These are phyloP conservation scores for Trichoderma simmonsii DNA, from an alignment of 2,329 filamentous ascomycete species.

Conservation along the genomic window DNA sequence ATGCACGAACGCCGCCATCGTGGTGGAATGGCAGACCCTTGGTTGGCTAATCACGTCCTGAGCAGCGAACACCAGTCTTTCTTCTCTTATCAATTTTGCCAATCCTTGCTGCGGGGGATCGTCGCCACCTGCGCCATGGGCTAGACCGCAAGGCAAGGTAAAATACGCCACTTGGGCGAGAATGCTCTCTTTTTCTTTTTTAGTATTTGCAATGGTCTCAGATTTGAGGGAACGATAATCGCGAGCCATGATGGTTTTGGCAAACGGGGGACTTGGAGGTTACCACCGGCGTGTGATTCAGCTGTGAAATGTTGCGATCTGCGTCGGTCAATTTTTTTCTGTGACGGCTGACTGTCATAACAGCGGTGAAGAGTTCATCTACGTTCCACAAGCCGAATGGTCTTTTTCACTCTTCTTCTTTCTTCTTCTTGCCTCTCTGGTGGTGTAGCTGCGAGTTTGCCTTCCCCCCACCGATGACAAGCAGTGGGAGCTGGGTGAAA, in stretches of 20 bases:
- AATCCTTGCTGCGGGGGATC: slow-evolving; percentile 15
- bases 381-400: not conserved
- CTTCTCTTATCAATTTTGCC: slow-evolving; percentile 11
- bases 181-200: not conserved
- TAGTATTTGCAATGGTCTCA: not conserved
- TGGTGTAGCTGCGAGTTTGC: not conserved
- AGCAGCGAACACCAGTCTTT: not conserved
- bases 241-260: not conserved
- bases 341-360: not conserved
- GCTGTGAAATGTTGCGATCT: not conserved
- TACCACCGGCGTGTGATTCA: not conserved
- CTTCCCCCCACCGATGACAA: not conserved
- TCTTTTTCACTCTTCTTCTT: not conserved
- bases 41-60: slow-evolving; percentile 8
- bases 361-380: not conserved
- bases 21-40: slow-evolving; percentile 7
- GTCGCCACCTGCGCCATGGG: slow-evolving; percentile 5
- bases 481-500: not conserved
- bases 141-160: slow-evolving; percentile 2
- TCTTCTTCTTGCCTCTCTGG: not conserved
- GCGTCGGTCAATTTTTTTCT: no score
- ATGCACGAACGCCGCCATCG: slow-evolving; percentile 17
- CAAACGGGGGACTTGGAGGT: not conserved
- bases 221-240: not conserved
- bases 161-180: slow-evolving; percentile 11